A percentile compares a stretch with the other conserved stretches of the same genome.
Conservation (phyloP, 768 basidiomycete species). For the Termitomyces sp. region DNA sequence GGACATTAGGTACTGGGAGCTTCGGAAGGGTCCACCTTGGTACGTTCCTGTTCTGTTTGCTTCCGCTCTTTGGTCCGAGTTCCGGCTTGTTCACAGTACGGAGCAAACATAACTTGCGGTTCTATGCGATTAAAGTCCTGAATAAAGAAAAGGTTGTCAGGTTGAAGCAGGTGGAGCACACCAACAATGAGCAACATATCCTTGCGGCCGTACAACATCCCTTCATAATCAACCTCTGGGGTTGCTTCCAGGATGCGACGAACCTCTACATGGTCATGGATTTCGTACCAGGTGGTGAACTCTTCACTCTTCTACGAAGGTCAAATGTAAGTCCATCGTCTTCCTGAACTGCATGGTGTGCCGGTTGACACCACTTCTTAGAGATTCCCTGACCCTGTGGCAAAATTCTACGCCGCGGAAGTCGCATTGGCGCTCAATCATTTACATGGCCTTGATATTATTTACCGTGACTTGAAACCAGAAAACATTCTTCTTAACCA, state of each 20-base stretch:
- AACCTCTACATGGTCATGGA: constrained; percentile 99
- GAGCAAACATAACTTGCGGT: constrained; percentile 92
- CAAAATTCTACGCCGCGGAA: constrained; percentile 96
- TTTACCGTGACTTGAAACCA: constrained; percentile 97
- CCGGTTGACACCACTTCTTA: constrained; percentile 33
- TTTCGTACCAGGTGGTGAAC: constrained; percentile 94
- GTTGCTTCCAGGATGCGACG: constrained; percentile 85
- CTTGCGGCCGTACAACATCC: constrained; percentile 85
- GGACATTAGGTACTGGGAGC: constrained; percentile 91
- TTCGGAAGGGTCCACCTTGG: constrained; percentile 96
- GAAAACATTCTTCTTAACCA: constrained; percentile 92
- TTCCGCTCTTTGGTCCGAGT: constrained; percentile 10
- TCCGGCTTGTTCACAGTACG: constrained; percentile 50
- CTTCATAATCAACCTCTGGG: constrained; percentile 96
- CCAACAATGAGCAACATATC: constrained; percentile 91
- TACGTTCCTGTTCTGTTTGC: constrained; percentile 28
- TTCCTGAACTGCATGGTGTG: constrained; percentile 12
- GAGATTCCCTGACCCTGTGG: constrained; percentile 95
- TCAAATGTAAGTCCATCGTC: constrained; percentile 64
- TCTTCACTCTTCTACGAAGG: constrained; percentile 89
- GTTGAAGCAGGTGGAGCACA: constrained; percentile 96
- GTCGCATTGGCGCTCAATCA: constrained; percentile 92
- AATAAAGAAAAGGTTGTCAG: constrained; percentile 90
- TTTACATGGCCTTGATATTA: constrained; percentile 82
- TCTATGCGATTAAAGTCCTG: constrained; percentile 94